phyloP scores from a whole-genome alignment of 2,329 filamentous ascomycete genomes.

The Rhynchosporium secalis region DNA sequence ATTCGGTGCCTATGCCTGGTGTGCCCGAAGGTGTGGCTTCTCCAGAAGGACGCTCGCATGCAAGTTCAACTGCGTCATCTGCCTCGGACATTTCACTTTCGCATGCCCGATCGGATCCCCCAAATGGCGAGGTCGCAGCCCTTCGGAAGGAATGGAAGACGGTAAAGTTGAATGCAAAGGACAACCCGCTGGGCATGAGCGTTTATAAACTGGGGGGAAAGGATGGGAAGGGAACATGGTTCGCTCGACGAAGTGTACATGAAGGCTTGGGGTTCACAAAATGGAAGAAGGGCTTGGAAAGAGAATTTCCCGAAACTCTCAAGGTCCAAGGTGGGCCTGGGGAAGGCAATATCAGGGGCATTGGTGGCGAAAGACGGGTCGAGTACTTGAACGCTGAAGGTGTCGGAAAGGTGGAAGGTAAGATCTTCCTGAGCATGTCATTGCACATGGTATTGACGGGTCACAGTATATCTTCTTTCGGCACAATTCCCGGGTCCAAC shows the following conservation, averaged over 20 bases:
- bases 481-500: slow-evolving; percentile 90
- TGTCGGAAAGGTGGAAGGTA: slow-evolving; percentile 64
- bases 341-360: slow-evolving; percentile 76
- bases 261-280: slow-evolving; percentile 73
- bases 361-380: slow-evolving; percentile 76
- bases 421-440: slow-evolving; percentile 9
- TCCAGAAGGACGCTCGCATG: slow-evolving; percentile 55
- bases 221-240: slow-evolving; percentile 87
- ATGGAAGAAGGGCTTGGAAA: slow-evolving; percentile 74
- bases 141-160: slow-evolving; percentile 85
- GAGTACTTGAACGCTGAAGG: slow-evolving; percentile 59
- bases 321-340: slow-evolving; percentile 69
- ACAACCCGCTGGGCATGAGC: slow-evolving; percentile 73
- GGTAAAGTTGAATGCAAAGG: slow-evolving; percentile 67
- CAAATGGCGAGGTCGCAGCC: slow-evolving; percentile 50
- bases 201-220: slow-evolving; percentile 79
- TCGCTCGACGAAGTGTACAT: slow-evolving; percentile 81
- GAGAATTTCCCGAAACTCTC: slow-evolving; percentile 78
- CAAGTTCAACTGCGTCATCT: slow-evolving; percentile 49
- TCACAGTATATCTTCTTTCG: slow-evolving; percentile 75
- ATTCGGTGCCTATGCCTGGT: slow-evolving; percentile 68
- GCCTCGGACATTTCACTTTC: slow-evolving; percentile 55
- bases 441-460: slow-evolving; percentile 8
- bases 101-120: slow-evolving; percentile 45
- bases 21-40: slow-evolving; percentile 46